These are phyloP conservation scores for Pneumocystis carinii DNA, from an alignment of 1,139 yeast genomes.

Conservation along the genomic window DNA sequence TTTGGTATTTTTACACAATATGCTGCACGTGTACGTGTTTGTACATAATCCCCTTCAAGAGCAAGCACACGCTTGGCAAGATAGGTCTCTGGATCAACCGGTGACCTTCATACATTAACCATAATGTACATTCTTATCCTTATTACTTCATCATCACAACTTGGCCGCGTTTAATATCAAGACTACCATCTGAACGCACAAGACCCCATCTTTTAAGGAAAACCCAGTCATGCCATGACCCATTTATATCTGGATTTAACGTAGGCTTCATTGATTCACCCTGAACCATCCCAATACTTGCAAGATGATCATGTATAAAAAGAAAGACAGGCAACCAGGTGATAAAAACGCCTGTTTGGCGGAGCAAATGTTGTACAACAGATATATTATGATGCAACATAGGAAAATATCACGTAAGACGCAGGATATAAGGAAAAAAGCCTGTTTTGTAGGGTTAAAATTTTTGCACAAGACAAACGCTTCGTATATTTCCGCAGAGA, in stretches of 20 bases:
- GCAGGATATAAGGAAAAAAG: too few relatives aligned
- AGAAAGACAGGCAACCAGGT: constrained; percentile 67
- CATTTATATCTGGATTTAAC: constrained; percentile 51
- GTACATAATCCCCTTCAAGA: constrained; percentile 50
- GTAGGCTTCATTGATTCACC: constrained; percentile 88
- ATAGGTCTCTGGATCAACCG: constrained; percentile 55
- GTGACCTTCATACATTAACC: constrained; percentile 36
- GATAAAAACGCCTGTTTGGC: background rate
- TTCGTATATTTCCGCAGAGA: too few relatives aligned
- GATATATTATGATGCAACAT: background rate
- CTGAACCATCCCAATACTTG: constrained; percentile 56
- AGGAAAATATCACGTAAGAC: too few relatives aligned
- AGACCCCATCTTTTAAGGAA: constrained; percentile 26
- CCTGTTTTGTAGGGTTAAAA: too few relatives aligned
- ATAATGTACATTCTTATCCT: background rate
- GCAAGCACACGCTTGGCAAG: constrained; percentile 69
- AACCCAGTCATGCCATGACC: constrained; percentile 45
- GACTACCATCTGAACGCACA: constrained; percentile 1
- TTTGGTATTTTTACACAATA: constrained; percentile 9
- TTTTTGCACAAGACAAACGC: too few relatives aligned
- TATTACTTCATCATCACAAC: constrained; percentile 41
- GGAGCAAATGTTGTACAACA: background rate
- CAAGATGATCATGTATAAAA: constrained; percentile 54
- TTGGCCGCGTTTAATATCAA: constrained; percentile 35
- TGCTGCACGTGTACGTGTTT: constrained; percentile 29